phyloP scores from a whole-genome alignment of 345 rosid genomes.

The Microthlaspi erraticum region DNA sequence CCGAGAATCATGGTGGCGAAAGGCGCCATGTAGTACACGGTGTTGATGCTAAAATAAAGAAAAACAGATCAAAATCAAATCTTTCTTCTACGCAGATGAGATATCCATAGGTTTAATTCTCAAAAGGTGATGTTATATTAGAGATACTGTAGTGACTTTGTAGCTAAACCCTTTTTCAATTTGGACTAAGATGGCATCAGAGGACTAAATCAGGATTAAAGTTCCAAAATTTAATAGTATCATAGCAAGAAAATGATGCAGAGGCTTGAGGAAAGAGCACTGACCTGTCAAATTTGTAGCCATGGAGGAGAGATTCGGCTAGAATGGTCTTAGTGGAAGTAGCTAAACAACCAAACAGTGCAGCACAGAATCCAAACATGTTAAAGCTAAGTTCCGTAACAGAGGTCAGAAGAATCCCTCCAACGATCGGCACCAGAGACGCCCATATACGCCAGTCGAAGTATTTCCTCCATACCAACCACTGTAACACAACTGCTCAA shows the following conservation, averaged over 20 bases:
- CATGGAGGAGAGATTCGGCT: conserved; percentile 94
- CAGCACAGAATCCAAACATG: conserved; percentile 96
- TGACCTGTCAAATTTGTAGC: conserved; percentile 99
- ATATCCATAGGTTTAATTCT: conserved; percentile 4
- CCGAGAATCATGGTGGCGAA: conserved; percentile 95
- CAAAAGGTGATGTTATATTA: conserved; percentile 13
- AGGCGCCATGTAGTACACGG: conserved; percentile 99
- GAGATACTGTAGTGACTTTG: conserved; percentile 5
- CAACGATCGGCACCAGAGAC: conserved; percentile 92
- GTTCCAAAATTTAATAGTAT: neutral
- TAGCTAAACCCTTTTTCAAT: conserved; percentile 3
- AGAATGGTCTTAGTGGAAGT: conserved; percentile 99
- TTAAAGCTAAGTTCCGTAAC: conserved; percentile 95
- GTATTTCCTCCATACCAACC: conserved; percentile 95
- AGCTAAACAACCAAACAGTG: conserved; percentile 95
- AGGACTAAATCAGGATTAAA: too few relatives aligned
- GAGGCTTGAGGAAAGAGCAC: conserved; percentile 1
- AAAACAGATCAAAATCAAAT: conserved; percentile 13
- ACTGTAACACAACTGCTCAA: conserved; percentile 87
- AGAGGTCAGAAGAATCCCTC: conserved; percentile 96
- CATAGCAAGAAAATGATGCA: neutral
- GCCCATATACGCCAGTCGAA: conserved; percentile 99
- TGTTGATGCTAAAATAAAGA: conserved; percentile 71
- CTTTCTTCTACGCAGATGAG: neutral
- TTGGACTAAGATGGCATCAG: conserved; percentile 15